Conservation (phyloP, 1,284 basidiomycete genomes). For the Coriolopsis trogii region DNA sequence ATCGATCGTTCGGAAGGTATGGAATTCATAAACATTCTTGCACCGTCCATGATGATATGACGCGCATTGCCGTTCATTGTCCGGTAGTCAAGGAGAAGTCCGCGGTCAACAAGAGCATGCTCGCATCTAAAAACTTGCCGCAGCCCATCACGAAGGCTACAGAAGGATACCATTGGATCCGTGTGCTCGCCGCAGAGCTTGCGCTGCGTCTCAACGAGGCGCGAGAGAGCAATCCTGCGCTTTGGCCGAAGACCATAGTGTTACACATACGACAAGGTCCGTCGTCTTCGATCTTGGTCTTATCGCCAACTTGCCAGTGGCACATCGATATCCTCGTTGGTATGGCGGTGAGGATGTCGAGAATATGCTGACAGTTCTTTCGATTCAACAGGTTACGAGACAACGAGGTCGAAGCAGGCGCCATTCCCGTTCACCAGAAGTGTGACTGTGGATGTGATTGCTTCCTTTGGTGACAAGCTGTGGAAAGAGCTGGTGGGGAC, state of each 20-base stretch:
- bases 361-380: neutral
- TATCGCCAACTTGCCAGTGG: too few relatives aligned
- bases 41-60: neutral
- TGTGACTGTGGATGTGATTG: conserved; percentile 78
- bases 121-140: conserved; percentile 90
- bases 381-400: conserved; percentile 63
- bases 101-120: conserved; percentile 85
- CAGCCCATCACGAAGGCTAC: conserved; percentile 71
- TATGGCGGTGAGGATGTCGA: neutral
- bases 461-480: conserved; percentile 78
- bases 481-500: conserved; percentile 84
- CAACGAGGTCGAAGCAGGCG: conserved; percentile 75
- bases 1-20: conserved; percentile 90
- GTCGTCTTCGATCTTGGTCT: too few relatives aligned
- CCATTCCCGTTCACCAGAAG: conserved; percentile 81
- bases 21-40: conserved; percentile 25
- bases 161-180: conserved; percentile 89
- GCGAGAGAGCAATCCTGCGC: conserved; percentile 66
- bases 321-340: neutral
- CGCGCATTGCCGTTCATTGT: neutral
- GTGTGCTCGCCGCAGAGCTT: conserved; percentile 89
- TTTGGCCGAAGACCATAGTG: conserved; percentile 94
- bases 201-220: conserved; percentile 85
- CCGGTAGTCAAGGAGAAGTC: conserved; percentile 87
- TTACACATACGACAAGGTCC: conserved; percentile 74